Base-by-base conservation (phyloP, 2,329 filamentous ascomycete genomes). In the Botryotinia globosa region DNA sequence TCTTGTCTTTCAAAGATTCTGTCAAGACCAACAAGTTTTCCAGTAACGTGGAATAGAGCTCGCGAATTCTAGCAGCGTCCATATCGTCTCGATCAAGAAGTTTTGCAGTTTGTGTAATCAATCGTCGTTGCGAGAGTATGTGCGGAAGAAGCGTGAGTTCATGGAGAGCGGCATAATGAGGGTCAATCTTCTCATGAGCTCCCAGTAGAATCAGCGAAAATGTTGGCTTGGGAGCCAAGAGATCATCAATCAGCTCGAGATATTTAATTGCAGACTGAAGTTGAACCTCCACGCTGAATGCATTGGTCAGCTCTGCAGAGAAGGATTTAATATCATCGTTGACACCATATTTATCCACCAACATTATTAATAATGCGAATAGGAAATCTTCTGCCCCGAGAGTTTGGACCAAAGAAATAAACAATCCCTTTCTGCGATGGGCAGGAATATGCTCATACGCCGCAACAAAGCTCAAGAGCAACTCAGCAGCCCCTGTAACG, bases 391-490 rank as follows among this genome's bases (percentile, higher is more conserved):
- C 87, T 0, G 94, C 87, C 3, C 95, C 95, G 5, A 99, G 86
- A 18, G 94, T 97, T 78, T 93, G 89, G 34, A 96, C 90, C 29
- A 99, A 85, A 68, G 95, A 93, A 71, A 92, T 87, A 82, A 98
- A 99, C 10, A 99, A 85, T 58, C 90, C 90, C 44, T 93, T 88
- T 76, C 94, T 90, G 73, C 96, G 89, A 81, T 98, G 94, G 14
- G 91, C 88, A 8, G 96, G 96, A 75, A 99, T 94, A 80, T 99
- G 96, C 81, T 98, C 94, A 81, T 97, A 99, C 0, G 97, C 96
- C 12, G 94, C 94, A 29, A 94, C 95, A 80, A 99, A 99, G 84
- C 94, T 98, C 59, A 97, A 87, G n/a, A 99, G 86, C 65, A 99
- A 88, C 78, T 97, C 94, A 1, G 94, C 92, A 12, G 94, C 93